Conservation (phyloP, 2,329 filamentous ascomycete genomes). For the Sporothrix pallida region DNA sequence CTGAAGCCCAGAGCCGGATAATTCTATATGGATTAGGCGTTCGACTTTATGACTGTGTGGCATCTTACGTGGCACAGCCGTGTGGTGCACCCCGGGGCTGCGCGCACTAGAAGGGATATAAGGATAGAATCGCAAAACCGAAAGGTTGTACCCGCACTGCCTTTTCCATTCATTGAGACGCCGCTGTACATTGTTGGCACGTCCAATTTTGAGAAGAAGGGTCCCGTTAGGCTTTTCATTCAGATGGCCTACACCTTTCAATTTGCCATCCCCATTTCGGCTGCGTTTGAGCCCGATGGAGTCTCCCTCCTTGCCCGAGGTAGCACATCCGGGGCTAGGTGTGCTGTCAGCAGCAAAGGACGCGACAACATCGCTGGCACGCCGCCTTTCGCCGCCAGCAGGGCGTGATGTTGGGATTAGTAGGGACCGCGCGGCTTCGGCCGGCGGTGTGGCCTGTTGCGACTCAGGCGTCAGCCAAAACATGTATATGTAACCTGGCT, state of each 20-base stretch:
- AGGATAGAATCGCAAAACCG: conserved; percentile 89
- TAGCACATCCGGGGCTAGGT: neutral
- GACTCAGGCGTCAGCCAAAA: conserved; percentile 87
- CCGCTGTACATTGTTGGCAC: conserved; percentile 82
- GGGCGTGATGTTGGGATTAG: conserved; percentile 56
- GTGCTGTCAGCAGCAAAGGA: conserved; percentile 51
- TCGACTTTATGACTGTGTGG: conserved; percentile 89
- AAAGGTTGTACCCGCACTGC: conserved; percentile 89
- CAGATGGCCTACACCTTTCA: neutral
- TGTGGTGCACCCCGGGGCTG: neutral
- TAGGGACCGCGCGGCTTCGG: conserved; percentile 65
- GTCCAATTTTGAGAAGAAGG: conserved; percentile 66
- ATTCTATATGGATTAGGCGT: conserved; percentile 85
- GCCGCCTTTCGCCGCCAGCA: conserved; percentile 49
- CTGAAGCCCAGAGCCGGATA: conserved; percentile 66
- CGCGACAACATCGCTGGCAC: conserved; percentile 62
- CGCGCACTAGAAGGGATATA: conserved; percentile 62
- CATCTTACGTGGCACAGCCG: conserved; percentile 66
- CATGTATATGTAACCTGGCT: conserved; percentile 96
- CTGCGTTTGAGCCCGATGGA: neutral
- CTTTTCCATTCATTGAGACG: conserved; percentile 91
- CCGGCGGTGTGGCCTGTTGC: conserved; percentile 58
- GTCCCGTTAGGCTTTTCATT: conserved; percentile 36
- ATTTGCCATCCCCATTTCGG: neutral
- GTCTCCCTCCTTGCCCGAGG: neutral